phyloP scores from a whole-genome alignment of 106 monocot genomes.

The Allium sativum region DNA sequence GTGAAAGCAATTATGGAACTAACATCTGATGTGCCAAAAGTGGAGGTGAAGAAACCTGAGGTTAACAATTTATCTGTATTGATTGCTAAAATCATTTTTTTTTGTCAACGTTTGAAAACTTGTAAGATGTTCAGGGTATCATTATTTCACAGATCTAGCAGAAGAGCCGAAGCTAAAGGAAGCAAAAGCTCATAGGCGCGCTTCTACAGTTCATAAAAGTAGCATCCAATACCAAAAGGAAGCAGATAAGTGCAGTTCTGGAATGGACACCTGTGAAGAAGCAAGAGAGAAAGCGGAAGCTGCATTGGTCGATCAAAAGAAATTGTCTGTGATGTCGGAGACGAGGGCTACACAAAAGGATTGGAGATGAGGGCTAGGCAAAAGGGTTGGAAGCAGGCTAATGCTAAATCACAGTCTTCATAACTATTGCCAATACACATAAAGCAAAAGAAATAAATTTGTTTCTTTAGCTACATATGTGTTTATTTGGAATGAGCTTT shows the following conservation, averaged over 20 bases:
- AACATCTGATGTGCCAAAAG: too few species aligned
- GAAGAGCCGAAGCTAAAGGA: constrained; percentile 82
- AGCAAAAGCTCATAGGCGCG: constrained; percentile 46
- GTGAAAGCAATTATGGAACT: too few species aligned
- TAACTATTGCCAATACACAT: neutral
- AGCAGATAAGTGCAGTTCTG: constrained; percentile 94
- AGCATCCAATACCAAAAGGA: constrained; percentile 94
- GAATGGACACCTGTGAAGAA: constrained; percentile 95
- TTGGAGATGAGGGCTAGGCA: too few species aligned
- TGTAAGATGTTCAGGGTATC: too few species aligned
- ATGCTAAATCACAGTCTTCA: constrained; percentile 14
- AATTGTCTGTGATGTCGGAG: constrained; percentile 59
- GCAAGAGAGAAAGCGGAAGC: constrained; percentile 67
- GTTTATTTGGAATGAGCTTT: too few species aligned
- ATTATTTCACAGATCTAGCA: constrained; percentile 71
- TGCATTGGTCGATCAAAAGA: constrained; percentile 52
- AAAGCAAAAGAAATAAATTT: too few species aligned
- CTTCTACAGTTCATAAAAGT: constrained; percentile 79
- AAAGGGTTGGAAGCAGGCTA: constrained; percentile 57
- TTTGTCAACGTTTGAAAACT: too few species aligned
- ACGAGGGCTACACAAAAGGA: constrained; percentile 61
- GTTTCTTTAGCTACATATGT: too few species aligned
- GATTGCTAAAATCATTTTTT: too few species aligned
- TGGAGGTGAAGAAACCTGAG: too few species aligned
- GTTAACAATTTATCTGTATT: too few species aligned